Conservation (phyloP, 139 green algal genomes). For the Edaphochlamys debaryana region DNA sequence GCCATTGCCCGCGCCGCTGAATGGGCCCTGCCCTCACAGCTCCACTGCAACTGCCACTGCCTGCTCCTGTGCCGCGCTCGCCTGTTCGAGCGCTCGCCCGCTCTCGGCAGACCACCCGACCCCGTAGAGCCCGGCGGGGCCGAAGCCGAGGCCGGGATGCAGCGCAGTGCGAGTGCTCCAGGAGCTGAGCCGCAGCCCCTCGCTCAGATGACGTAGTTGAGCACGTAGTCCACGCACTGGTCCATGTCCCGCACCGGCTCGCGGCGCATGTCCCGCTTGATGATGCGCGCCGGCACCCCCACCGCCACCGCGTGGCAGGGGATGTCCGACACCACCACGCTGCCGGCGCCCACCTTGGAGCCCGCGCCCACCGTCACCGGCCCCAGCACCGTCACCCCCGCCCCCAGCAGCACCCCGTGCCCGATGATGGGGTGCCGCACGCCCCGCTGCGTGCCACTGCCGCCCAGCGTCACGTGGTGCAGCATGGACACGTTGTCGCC, state of each 20-base stretch:
- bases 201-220: conserved; percentile 89
- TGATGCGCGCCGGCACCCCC: conserved; percentile 85
- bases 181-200: too few relatives aligned
- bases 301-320: conserved; percentile 88
- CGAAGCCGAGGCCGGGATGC: too few relatives aligned
- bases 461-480: conserved; percentile 96
- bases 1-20: too few relatives aligned
- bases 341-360: conserved; percentile 88
- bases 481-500: conserved; percentile 96
- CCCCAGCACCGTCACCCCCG: conserved; percentile 87
- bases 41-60: too few relatives aligned
- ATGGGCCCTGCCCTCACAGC: too few relatives aligned
- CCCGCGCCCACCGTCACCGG: conserved; percentile 80
- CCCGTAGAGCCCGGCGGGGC: too few relatives aligned
- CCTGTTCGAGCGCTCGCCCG: too few relatives aligned
- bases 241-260: conserved; percentile 86
- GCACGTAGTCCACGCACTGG: conserved; percentile 76
- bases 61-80: too few relatives aligned
- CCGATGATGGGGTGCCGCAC: conserved; percentile 78
- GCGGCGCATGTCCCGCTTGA: conserved; percentile 67
- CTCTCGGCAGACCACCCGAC: too few relatives aligned
- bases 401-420: conserved; percentile 89
- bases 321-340: conserved; percentile 86
- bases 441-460: conserved; percentile 80
- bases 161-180: too few relatives aligned